A percentile compares a stretch with the other conserved stretches of the same genome.
Evolutionary conservation across 164 flowering plant genomes (phyloP).

Genomic region (Santalum album): DNA sequence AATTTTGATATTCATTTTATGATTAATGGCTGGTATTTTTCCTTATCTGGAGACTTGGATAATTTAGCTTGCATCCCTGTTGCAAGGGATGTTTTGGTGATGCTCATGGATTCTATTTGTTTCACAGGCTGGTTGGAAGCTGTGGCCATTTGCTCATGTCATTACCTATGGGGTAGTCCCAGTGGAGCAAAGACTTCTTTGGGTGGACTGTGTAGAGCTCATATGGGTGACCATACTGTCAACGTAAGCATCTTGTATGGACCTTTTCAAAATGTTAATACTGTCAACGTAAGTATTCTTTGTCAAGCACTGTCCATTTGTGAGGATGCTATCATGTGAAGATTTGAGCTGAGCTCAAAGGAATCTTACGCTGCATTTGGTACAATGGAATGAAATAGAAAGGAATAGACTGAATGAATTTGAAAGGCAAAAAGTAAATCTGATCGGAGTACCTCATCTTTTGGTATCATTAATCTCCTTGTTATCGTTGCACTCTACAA

Average conservation of each 20-base stretch:
- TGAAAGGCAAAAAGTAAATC: no score
- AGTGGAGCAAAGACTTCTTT: slow-evolving; percentile 91
- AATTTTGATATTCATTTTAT: no score
- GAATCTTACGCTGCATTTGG: no score
- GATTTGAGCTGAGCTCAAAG: not conserved
- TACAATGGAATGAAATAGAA: no score
- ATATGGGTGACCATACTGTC: slow-evolving; percentile 96
- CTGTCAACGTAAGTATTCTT: slow-evolving; percentile 71
- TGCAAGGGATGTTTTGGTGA: no score
- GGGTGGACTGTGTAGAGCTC: slow-evolving; percentile 96
- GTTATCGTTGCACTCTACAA: no score
- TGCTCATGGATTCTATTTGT: slow-evolving; percentile 5
- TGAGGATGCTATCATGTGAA: no score
- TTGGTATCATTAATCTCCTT: not conserved
- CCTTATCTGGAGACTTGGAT: no score
- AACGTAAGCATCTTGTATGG: slow-evolving; percentile 45
- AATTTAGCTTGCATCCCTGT: no score
- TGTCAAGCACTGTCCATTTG: not conserved
- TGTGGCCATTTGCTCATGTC: slow-evolving; percentile 98
- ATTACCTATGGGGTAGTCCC: slow-evolving; percentile 87
- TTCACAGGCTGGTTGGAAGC: slow-evolving; percentile 97
- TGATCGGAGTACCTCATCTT: not conserved
- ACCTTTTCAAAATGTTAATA: not conserved
- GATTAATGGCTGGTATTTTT: no score
- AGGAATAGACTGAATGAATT: no score